Evolutionary conservation across 108 stramenopile species (phyloP).

Genomic region (Fragilaria crotonensis): DNA sequence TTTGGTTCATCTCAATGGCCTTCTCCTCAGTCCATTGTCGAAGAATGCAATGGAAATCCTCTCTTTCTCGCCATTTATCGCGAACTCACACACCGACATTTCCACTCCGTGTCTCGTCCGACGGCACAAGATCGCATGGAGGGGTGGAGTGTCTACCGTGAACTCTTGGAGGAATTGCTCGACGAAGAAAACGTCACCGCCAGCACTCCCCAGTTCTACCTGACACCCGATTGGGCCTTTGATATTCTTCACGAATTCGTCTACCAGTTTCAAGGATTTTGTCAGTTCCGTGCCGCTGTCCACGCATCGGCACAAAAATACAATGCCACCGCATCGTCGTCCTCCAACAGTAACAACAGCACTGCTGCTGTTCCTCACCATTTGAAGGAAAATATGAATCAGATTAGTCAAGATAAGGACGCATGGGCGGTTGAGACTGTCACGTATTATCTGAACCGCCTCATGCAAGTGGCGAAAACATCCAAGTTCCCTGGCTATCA

Average conservation of each 20-base stretch:
- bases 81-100: conserved; percentile 80
- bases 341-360: background rate
- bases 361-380: conserved; percentile 33
- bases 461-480: conserved; percentile 62
- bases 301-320: conserved; percentile 53
- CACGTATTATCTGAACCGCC: conserved; percentile 81
- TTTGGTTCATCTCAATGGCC: conserved; percentile 83
- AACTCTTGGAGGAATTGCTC: conserved; percentile 77
- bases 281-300: conserved; percentile 85
- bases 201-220: conserved; percentile 44
- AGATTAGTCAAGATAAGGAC: conserved; percentile 55
- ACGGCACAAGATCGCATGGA: conserved; percentile 79
- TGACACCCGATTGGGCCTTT: conserved; percentile 94
- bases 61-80: conserved; percentile 82
- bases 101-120: conserved; percentile 70
- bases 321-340: conserved; percentile 15
- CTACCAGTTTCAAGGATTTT: conserved; percentile 97
- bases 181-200: conserved; percentile 30
- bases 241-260: conserved; percentile 99
- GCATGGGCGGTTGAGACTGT: conserved; percentile 95
- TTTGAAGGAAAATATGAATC: conserved; percentile 57
- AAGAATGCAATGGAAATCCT: conserved; percentile 80
- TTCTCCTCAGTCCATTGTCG: conserved; percentile 59
- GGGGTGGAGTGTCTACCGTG: conserved; percentile 84
- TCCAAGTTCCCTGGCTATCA: conserved; percentile 48